These are phyloP conservation scores for Jackrogersella multiformis DNA, from an alignment of 495 filamentous ascomycete species.

Conservation along the genomic window DNA sequence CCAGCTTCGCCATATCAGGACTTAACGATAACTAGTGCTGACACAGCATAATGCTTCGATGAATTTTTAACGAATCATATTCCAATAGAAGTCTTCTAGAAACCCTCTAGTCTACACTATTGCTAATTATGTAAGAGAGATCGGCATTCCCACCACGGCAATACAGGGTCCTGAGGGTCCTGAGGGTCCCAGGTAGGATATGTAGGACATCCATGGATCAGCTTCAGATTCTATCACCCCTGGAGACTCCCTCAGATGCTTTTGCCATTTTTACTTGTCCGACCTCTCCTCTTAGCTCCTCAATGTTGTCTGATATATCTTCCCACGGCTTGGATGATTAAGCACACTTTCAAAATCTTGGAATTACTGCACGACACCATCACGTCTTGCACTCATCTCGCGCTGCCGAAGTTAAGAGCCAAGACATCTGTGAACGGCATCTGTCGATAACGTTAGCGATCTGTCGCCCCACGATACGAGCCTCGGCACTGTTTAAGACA, in stretches of 20 bases:
- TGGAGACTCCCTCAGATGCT: constrained; percentile 3
- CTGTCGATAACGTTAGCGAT: too few relatives aligned
- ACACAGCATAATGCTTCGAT: constrained; percentile 10
- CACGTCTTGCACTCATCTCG: not conserved
- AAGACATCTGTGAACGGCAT: constrained; percentile 7
- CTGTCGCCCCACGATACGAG: not conserved
- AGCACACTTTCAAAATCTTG: constrained; percentile 2
- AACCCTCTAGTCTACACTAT: constrained; percentile 19
- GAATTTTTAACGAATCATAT: constrained; percentile 24
- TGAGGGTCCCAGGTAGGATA: too few relatives aligned
- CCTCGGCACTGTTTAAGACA: not conserved
- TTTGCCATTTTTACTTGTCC: constrained; percentile 6
- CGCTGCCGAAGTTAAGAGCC: not conserved
- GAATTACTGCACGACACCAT: constrained; percentile 2
- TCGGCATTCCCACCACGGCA: constrained; percentile 10
- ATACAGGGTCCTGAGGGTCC: not conserved
- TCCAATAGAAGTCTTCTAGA: constrained; percentile 28
- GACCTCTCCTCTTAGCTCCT: constrained; percentile 3
- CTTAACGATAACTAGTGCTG: constrained; percentile 21
- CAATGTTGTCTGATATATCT: too few relatives aligned
- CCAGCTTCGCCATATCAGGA: constrained; percentile 32
- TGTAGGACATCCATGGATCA: too few relatives aligned
- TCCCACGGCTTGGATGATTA: constrained; percentile 3
- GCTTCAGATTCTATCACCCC: constrained; percentile 25
- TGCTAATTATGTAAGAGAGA: constrained; percentile 29